Evolutionary conservation across 1,284 basidiomycete genomes (phyloP).

Genomic region (Trametes hirsuta): DNA sequence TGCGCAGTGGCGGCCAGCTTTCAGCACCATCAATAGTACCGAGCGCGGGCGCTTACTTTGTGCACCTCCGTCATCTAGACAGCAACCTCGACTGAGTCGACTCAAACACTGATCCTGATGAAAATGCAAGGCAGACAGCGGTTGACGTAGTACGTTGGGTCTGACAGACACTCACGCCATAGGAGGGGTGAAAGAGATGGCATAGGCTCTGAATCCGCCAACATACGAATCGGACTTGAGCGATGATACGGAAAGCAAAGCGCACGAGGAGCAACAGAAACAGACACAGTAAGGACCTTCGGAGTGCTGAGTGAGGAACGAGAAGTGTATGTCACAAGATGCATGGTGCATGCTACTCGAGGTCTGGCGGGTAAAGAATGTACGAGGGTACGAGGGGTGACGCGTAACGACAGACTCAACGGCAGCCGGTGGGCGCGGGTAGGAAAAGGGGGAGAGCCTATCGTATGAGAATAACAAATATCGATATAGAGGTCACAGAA

Average conservation of each 20-base stretch:
- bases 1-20: constrained; percentile 9
- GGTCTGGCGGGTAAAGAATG: constrained; percentile 31
- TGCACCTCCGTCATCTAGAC: not conserved
- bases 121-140: no score
- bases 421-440: constrained; percentile 35
- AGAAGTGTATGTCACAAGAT: constrained; percentile 43
- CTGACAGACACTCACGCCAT: no score
- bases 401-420: constrained; percentile 64
- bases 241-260: constrained; percentile 21
- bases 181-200: constrained; percentile 1
- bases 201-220: constrained; percentile 27
- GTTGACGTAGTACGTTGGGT: no score
- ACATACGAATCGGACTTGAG: constrained; percentile 19
- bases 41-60: not conserved
- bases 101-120: no score
- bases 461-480: constrained; percentile 40
- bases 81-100: no score
- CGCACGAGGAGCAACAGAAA: constrained; percentile 24
- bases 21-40: not conserved
- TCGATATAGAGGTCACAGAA: constrained; percentile 23
- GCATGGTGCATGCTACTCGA: constrained; percentile 23
- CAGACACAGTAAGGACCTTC: constrained; percentile 19
- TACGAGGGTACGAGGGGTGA: constrained; percentile 42
- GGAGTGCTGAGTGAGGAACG: constrained; percentile 19
- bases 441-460: constrained; percentile 31